Evolutionary conservation across 345 rosid species (phyloP).

Genomic region (Cochlearia excelsa): DNA sequence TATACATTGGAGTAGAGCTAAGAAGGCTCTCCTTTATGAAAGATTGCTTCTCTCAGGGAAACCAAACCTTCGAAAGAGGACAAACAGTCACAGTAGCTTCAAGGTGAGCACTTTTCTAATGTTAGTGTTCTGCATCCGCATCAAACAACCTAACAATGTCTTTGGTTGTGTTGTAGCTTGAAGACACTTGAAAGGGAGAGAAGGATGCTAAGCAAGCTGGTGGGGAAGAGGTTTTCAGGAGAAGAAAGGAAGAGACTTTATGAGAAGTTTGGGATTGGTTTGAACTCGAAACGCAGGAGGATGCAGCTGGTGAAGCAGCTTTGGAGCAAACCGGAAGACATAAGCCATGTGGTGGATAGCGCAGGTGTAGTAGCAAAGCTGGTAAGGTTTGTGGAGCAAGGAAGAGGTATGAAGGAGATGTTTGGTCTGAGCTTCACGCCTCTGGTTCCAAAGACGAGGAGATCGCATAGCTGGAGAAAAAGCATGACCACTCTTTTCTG

Average conservation of each 20-base stretch:
- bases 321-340: conserved; percentile 67
- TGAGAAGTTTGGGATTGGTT: conserved; percentile 67
- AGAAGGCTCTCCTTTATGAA: conserved; percentile 83
- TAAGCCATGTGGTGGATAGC: conserved; percentile 55
- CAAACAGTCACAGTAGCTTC: conserved; percentile 57
- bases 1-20: conserved; percentile 88
- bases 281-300: conserved; percentile 73
- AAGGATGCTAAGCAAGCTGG: conserved; percentile 74
- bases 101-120: conserved; percentile 48
- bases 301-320: conserved; percentile 63
- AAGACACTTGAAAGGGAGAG: conserved; percentile 75
- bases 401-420: conserved; percentile 76
- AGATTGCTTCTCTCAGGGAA: conserved; percentile 67
- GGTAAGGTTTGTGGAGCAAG: conserved; percentile 73
- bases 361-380: conserved; percentile 79
- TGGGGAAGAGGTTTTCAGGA: conserved; percentile 59
- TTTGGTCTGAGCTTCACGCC: conserved; percentile 87
- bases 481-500: conserved; percentile 57
- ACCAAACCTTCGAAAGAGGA: conserved; percentile 54
- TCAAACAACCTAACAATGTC: not conserved
- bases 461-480: conserved; percentile 67
- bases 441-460: conserved; percentile 43
- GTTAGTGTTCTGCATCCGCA: not conserved
- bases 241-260: conserved; percentile 67
- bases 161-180: conserved; percentile 40